These are phyloP conservation scores for Tranzscheliella williamsii DNA, from an alignment of 1,284 basidiomycete genomes.

Conservation along the genomic window DNA sequence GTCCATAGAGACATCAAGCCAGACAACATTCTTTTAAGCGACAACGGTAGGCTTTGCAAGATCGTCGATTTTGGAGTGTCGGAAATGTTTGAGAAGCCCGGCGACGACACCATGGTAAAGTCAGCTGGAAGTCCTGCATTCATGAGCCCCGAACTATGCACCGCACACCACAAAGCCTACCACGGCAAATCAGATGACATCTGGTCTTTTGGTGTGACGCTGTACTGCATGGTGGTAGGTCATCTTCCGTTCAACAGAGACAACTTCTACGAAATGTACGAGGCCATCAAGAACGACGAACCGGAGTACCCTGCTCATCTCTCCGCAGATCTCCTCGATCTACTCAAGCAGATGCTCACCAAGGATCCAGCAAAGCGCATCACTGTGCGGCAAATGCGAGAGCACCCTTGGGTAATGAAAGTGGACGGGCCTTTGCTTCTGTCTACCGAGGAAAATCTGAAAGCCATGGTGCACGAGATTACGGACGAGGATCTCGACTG, in stretches of 20 bases:
- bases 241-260: slow-evolving; percentile 65
- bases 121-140: slow-evolving; percentile 67
- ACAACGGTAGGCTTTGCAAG: slow-evolving; percentile 65
- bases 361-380: slow-evolving; percentile 51
- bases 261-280: slow-evolving; percentile 65
- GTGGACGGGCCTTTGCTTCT: slow-evolving; percentile 33
- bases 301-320: slow-evolving; percentile 47
- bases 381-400: slow-evolving; percentile 41
- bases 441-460: slow-evolving; percentile 43
- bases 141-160: slow-evolving; percentile 65
- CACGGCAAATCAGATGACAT: slow-evolving; percentile 66
- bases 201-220: slow-evolving; percentile 66
- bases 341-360: slow-evolving; percentile 46
- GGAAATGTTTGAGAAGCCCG: slow-evolving; percentile 64
- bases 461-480: slow-evolving; percentile 45
- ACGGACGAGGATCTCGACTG: slow-evolving; percentile 58
- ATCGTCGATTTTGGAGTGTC: slow-evolving; percentile 68
- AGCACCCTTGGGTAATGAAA: slow-evolving; percentile 50
- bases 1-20: slow-evolving; percentile 66
- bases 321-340: slow-evolving; percentile 29
- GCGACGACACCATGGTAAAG: slow-evolving; percentile 63
- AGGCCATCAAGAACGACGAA: slow-evolving; percentile 63
- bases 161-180: slow-evolving; percentile 48
- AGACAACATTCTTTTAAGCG: slow-evolving; percentile 66
- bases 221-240: slow-evolving; percentile 67